phyloP scores from a whole-genome alignment of 2,329 filamentous ascomycete species.

The Chaetomiaceae sp. region DNA sequence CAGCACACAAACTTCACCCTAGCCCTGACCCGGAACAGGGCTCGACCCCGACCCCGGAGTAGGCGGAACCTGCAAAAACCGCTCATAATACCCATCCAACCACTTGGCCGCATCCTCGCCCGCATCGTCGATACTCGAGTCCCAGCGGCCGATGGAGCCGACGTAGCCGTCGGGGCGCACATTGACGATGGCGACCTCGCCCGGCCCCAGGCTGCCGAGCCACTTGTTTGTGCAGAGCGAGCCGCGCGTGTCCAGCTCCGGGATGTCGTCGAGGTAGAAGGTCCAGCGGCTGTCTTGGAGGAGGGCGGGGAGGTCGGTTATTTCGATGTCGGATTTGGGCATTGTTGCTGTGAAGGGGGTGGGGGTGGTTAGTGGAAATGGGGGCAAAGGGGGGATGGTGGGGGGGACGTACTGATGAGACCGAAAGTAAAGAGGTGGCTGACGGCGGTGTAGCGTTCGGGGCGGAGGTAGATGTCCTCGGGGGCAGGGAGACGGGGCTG shows the following conservation, averaged over 20 bases:
- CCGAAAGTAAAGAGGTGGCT: constrained; percentile 66
- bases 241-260: constrained; percentile 49
- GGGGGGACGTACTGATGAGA: constrained; percentile 53
- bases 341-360: constrained; percentile 44
- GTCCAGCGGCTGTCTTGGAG: constrained; percentile 65
- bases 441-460: constrained; percentile 63
- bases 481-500: constrained; percentile 53
- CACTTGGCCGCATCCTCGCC: constrained; percentile 49
- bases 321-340: constrained; percentile 58
- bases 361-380: constrained; percentile 4
- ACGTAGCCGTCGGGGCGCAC: constrained; percentile 72
- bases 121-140: constrained; percentile 45
- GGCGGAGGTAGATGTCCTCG: constrained; percentile 61
- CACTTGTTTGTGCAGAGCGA: constrained; percentile 62
- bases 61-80: constrained; percentile 48
- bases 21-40: too few species aligned
- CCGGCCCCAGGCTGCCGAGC: constrained; percentile 53
- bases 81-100: constrained; percentile 51
- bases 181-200: constrained; percentile 60
- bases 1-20: too few species aligned
- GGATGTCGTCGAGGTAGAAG: constrained; percentile 64
- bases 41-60: neutral
- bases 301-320: constrained; percentile 57
- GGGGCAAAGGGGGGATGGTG: neutral
- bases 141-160: constrained; percentile 55